Base-by-base conservation (phyloP, 2,329 filamentous ascomycete genomes). In the Chaetoscypha palmicola region DNA sequence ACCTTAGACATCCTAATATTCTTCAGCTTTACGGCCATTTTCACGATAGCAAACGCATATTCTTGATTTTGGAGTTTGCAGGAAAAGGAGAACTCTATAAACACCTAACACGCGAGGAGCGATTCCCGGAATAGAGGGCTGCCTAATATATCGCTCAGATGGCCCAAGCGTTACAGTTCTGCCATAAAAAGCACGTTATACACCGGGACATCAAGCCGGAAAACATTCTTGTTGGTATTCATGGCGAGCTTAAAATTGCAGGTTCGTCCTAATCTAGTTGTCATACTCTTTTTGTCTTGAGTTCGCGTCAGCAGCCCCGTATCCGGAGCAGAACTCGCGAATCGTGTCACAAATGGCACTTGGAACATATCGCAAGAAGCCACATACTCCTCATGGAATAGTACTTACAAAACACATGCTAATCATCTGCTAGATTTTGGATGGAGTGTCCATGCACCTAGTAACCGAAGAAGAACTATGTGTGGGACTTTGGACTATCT, bases 181-280 rank as follows among this genome's bases (percentile, higher is more conserved):
- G 94, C 34, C 89, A 95, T 71, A 86, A 86, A 64, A 95, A 95
- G 70, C 88, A 95, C 64, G 85, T 95, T 57, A 95, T 95, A 68
- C 89, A 95, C 66, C 78, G 89, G 46, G 90, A 95, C 58, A 95
- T 95, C 70, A 95, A 95, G 71, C 89, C 89, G 1, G 90, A 95
- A 67, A 95, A 95, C 61, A 95, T 95, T 52, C 74, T 95, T 21
- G 81, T 95, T 30, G 91, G 90, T 17, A 87, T 95, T 47, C 89
- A 96, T 61, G 91, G 89, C 54, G 90, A 96, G 71, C 88, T 96
- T 69, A 96, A 96, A 68, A 89, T 96, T 60, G 19, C 48, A 20
- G 47, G 32, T 39, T 19, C 16, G 24, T 39, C 30, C 8, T 19
- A n/a, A n/a, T n/a, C n/a, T n/a, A n/a, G n/a, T n/a, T n/a, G n/a